phyloP scores from a whole-genome alignment of 176 grass and related monocot genomes.

The Aegilops longissima region DNA sequence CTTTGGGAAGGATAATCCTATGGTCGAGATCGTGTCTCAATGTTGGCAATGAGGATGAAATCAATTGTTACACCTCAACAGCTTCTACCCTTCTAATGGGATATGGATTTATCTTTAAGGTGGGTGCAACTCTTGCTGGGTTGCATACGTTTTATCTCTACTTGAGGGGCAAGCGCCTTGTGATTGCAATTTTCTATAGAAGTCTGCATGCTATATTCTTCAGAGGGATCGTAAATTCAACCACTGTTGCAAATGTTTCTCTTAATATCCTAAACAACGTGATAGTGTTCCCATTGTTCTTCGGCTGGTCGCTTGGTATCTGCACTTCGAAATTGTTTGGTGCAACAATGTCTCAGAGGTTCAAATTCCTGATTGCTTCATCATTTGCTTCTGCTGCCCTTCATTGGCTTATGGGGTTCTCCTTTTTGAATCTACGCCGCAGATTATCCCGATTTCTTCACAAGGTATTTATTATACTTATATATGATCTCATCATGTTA shows the following conservation, averaged over 20 bases:
- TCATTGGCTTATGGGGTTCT: constrained; percentile 34
- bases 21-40: neutral
- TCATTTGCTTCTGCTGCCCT: constrained; percentile 39
- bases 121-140: constrained; percentile 1
- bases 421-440: neutral
- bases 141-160: constrained; percentile 9
- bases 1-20: constrained; percentile 28
- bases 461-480: constrained; percentile 5
- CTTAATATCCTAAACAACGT: constrained; percentile 3
- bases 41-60: constrained; percentile 1
- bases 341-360: constrained; percentile 26
- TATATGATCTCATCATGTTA: neutral
- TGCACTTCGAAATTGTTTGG: constrained; percentile 39
- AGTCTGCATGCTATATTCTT: constrained; percentile 29
- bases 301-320: constrained; percentile 40
- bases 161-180: constrained; percentile 13
- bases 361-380: constrained; percentile 22
- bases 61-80: constrained; percentile 15
- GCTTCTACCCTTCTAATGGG: constrained; percentile 16
- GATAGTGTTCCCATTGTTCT: constrained; percentile 22
- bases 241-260: constrained; percentile 21
- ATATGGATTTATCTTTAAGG: constrained; percentile 22
- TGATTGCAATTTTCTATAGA: neutral
- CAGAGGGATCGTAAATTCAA: constrained; percentile 4
- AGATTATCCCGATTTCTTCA: constrained; percentile 10